These are phyloP conservation scores for Ambrosia hybrid DNA, from an alignment of 140 eudicot genomes.

Conservation along the genomic window DNA sequence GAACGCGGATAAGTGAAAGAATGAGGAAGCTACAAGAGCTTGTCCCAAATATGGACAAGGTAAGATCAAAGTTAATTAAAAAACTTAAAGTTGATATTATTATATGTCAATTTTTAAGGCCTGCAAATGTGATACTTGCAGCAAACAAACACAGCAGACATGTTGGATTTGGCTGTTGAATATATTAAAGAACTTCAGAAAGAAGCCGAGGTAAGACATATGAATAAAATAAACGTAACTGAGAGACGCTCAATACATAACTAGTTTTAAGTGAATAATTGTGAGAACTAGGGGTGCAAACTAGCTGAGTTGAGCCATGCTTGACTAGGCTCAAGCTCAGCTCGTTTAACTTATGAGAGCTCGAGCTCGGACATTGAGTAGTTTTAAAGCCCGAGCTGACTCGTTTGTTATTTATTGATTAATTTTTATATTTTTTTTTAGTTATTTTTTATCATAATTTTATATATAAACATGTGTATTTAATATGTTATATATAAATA, in stretches of 20 bases:
- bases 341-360: no score
- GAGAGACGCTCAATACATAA: not conserved
- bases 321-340: no score
- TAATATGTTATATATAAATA: no score
- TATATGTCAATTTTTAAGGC: constrained; percentile 5
- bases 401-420: no score
- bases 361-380: no score
- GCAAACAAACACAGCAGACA: constrained; percentile 96
- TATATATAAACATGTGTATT: no score
- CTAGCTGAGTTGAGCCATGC: no score
- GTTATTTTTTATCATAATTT: no score
- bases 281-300: no score
- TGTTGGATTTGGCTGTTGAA: constrained; percentile 92
- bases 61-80: constrained; percentile 11
- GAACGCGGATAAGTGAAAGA: constrained; percentile 84
- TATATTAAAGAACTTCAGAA: constrained; percentile 82
- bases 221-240: not conserved
- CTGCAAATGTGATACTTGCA: constrained; percentile 31
- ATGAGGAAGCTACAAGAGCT: constrained; percentile 93
- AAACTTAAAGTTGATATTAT: not conserved
- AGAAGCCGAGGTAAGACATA: constrained; percentile 57
- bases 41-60: constrained; percentile 98
- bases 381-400: no score
- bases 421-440: no score
- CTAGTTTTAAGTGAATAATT: not conserved